A percentile compares a stretch with the other conserved stretches of the same genome.
These are phyloP conservation scores for Pelomyxa schiedti DNA, from an alignment of 78 protist genomes.

Conservation along the genomic window DNA sequence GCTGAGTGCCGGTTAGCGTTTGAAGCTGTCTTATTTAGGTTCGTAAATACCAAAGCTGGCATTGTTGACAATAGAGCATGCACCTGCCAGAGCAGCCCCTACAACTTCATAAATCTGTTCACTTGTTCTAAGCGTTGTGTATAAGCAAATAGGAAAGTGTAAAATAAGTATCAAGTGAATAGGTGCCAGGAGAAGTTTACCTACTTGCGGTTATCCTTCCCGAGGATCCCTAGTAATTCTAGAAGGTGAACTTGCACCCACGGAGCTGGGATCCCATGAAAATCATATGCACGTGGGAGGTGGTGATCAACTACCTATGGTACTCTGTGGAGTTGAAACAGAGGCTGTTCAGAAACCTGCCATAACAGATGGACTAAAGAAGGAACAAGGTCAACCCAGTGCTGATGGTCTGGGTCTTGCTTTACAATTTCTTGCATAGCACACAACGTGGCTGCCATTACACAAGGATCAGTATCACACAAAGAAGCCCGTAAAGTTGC, in stretches of 20 bases:
- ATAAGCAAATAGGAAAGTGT: too few relatives aligned
- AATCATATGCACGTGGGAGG: slow-evolving; percentile 65
- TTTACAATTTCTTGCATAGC: slow-evolving; percentile 27
- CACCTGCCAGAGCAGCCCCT: slow-evolving; percentile 43
- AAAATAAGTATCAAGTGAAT: too few relatives aligned
- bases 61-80: slow-evolving; percentile 57
- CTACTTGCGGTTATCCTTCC: slow-evolving; percentile 35
- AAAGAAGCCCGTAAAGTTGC: slow-evolving; percentile 19
- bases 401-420: background rate
- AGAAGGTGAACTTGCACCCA: slow-evolving; percentile 87
- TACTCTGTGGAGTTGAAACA: too few relatives aligned
- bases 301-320: slow-evolving; percentile 71
- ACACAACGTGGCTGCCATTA: slow-evolving; percentile 69
- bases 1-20: too few relatives aligned
- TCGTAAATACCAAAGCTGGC: slow-evolving; percentile 35
- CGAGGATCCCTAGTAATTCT: slow-evolving; percentile 63
- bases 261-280: slow-evolving; percentile 91
- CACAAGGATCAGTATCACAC: slow-evolving; percentile 85
- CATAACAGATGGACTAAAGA: slow-evolving; percentile 68
- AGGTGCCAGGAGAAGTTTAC: too few relatives aligned
- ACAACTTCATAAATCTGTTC: slow-evolving; percentile 56
- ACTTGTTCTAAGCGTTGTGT: too few relatives aligned
- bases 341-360: too few relatives aligned
- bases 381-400: slow-evolving; percentile 50
- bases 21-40: background rate